Evolutionary conservation across 2,329 filamentous ascomycete genomes (phyloP), one percentile per base, ranked within the genome.

Genomic region (Fusarium chaquense): DNA sequence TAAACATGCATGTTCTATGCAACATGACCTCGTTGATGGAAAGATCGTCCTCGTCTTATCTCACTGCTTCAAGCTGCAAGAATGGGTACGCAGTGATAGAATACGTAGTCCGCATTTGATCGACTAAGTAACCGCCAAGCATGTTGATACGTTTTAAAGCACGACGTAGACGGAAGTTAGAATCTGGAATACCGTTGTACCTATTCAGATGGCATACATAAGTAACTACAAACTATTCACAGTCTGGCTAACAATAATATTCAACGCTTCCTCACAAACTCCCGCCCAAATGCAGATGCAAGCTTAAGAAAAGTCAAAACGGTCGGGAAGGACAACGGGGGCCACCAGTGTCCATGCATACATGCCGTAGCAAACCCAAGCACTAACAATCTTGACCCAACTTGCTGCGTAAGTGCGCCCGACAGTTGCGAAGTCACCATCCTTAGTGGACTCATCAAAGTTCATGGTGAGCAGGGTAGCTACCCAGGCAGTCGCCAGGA

Each of bases 341-440:
- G 96, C 96, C 44, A 97, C 85, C 73, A 99, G 80, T 20, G 93
- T 97, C 96, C 96, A 99, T 30, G 90, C 87, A 77, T 98, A 99
- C 80, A 99, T 92, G 53, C 84, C 90, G 80, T 99, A 98, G 83
- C 96, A 99, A 57, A 96, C 90, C 96, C 96, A 99, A 20, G 95
- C 91, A 80, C 94, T 97, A 56, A 98, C 90, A 79, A 99, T 98
- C 89, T 99, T 99, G 73, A 98, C 94, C 96, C 97, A 99, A 77
- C 93, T 97, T 33, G 96, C 96, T 88, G 94, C 97, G 81, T 98
- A 97, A 7, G 95, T 98, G 62, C 96, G 87, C 22, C 96, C 96
- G 6, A 99, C 95, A 0, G 95, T 93, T 3, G 93, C 93, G 80
- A 99, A 98, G 76, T 94, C 91, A 50, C 89, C 86, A 36, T 78